A percentile compares a stretch with the other conserved stretches of the same genome.
Evolutionary conservation across 306 rosid genomes (phyloP).

Genomic region (Corylus americana): DNA sequence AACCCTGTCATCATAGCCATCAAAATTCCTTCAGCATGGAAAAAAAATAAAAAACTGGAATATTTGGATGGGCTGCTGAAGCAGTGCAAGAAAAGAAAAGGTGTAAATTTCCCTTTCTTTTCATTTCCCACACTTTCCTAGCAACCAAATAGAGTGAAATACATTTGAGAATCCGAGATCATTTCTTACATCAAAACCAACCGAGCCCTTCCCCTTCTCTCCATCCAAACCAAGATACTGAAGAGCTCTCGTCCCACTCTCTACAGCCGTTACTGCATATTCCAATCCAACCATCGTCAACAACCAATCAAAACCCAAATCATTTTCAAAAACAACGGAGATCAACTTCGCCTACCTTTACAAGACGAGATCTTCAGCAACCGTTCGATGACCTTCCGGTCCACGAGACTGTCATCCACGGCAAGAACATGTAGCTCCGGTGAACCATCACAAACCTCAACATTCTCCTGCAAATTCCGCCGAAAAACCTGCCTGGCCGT

Average conservation of each 20-base stretch:
- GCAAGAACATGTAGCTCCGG: slow-evolving; percentile 79
- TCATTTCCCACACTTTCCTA: background rate
- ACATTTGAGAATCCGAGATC: background rate
- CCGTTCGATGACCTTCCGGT: slow-evolving; percentile 79
- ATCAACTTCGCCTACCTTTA: slow-evolving; percentile 51
- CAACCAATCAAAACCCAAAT: slow-evolving; percentile 19
- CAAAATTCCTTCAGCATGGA: background rate
- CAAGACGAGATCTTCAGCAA: slow-evolving; percentile 79
- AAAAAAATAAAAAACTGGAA: background rate
- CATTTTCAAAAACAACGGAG: background rate
- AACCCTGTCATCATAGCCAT: slow-evolving; percentile 48
- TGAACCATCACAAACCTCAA: slow-evolving; percentile 34
- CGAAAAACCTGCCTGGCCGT: slow-evolving; percentile 39
- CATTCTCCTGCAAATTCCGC: slow-evolving; percentile 35
- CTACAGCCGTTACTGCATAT: slow-evolving; percentile 82
- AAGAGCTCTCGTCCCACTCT: slow-evolving; percentile 90
- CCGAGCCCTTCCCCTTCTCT: slow-evolving; percentile 47
- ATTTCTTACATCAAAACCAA: slow-evolving; percentile 68
- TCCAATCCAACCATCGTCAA: slow-evolving; percentile 29
- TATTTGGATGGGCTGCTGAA: background rate
- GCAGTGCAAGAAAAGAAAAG: background rate
- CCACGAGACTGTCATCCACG: slow-evolving; percentile 84
- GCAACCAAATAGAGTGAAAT: slow-evolving; percentile 16
- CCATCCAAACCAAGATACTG: slow-evolving; percentile 91
- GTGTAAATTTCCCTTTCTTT: too few species aligned